Conservation (phyloP, 2,329 filamentous ascomycete genomes). For the Coleophoma eucalyptorum region DNA sequence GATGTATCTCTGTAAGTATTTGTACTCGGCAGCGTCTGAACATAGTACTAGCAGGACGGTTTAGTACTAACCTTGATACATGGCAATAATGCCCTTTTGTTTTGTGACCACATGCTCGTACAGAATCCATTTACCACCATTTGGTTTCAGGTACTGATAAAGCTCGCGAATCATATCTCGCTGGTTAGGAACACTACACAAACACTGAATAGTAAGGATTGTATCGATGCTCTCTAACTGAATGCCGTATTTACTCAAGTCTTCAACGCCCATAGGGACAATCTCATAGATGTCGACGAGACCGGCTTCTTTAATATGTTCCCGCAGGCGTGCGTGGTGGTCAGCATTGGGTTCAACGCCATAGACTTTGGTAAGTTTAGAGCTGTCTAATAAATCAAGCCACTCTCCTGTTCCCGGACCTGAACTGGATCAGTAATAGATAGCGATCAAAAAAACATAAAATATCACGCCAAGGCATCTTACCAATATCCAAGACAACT, state of each 20-base stretch:
- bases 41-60: not conserved
- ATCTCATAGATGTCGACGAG: constrained; percentile 56
- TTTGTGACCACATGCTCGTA: constrained; percentile 23
- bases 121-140: constrained; percentile 21
- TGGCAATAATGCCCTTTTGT: constrained; percentile 11
- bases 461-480: constrained; percentile 19
- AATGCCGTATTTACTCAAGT: constrained; percentile 31
- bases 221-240: constrained; percentile 31
- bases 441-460: too few species aligned
- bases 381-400: constrained; percentile 44
- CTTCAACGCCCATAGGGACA: constrained; percentile 59
- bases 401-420: constrained; percentile 59
- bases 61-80: constrained; percentile 21
- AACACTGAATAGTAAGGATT: constrained; percentile 26
- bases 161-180: constrained; percentile 18
- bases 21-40: not conserved
- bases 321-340: constrained; percentile 44
- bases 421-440: not conserved
- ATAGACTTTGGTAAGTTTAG: constrained; percentile 39
- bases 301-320: constrained; percentile 45
- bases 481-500: constrained; percentile 49
- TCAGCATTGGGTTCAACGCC: constrained; percentile 61
- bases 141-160: constrained; percentile 19
- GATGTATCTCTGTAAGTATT: not conserved
- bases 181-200: constrained; percentile 20